Conservation (phyloP, 352 stramenopile genomes). For the Phytophthora brassicae region DNA sequence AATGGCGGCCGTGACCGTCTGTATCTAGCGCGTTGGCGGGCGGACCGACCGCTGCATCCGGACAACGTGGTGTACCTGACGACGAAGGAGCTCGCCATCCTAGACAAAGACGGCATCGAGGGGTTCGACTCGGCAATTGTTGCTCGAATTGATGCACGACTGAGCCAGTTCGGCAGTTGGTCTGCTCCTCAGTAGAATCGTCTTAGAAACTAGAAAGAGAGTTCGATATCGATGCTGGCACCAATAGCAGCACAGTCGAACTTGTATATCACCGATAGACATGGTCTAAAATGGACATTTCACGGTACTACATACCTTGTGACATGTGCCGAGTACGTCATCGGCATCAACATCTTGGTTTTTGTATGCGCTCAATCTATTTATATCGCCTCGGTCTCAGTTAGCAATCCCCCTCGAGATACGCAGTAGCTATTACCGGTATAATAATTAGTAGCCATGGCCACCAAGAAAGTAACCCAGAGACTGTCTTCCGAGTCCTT, state of each 20-base stretch:
- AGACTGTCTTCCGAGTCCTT: conserved; percentile 41
- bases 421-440: no score
- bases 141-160: conserved; percentile 63
- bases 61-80: conserved; percentile 90
- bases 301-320: conserved; percentile 8
- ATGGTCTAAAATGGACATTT: conserved; percentile 14
- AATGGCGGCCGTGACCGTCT: conserved; percentile 79
- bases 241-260: conserved; percentile 1
- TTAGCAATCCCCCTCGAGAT: conserved; percentile 25
- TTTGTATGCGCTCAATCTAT: conserved; percentile 14
- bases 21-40: conserved; percentile 85
- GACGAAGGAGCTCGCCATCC: conserved; percentile 63
- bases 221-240: neutral
- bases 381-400: conserved; percentile 14
- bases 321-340: conserved; percentile 20
- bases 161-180: conserved; percentile 68
- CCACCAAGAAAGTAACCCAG: conserved; percentile 34
- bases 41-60: conserved; percentile 58
- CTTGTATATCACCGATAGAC: conserved; percentile 14
- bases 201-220: conserved; percentile 9
- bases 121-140: conserved; percentile 70
- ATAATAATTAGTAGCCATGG: conserved; percentile 26
- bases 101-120: conserved; percentile 66
- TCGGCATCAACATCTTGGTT: conserved; percentile 1
- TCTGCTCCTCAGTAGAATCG: conserved; percentile 26